Percentiles rank a stretch among this genome's conserved stretches.
phyloP scores from a whole-genome alignment of 148 eudicot genomes.

The Oxyria digyna region DNA sequence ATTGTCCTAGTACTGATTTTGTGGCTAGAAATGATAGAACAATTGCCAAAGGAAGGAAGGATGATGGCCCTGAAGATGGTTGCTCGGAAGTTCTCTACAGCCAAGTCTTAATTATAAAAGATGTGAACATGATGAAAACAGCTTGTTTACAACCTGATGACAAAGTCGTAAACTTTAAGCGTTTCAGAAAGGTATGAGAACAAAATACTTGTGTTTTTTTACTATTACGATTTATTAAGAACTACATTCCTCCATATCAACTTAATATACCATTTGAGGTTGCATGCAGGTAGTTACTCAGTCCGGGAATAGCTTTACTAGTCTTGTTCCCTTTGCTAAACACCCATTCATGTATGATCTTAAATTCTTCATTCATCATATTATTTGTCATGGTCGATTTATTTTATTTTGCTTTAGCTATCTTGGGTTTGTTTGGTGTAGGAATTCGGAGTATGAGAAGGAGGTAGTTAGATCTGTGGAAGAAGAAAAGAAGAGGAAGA shows the following conservation, averaged over 20 bases:
- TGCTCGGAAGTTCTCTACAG: constrained; percentile 65
- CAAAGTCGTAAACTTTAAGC: constrained; percentile 61
- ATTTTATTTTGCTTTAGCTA: neutral
- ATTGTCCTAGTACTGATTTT: constrained; percentile 14
- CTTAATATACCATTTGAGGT: neutral
- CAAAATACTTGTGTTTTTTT: neutral
- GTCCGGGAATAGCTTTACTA: constrained; percentile 75
- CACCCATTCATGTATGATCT: constrained; percentile 58
- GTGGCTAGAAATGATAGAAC: constrained; percentile 20
- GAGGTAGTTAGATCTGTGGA: constrained; percentile 49
- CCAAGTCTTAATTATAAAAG: constrained; percentile 60
- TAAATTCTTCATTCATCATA: neutral
- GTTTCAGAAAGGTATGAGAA: constrained; percentile 63
- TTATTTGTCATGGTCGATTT: neutral
- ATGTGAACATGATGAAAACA: constrained; percentile 20
- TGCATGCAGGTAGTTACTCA: constrained; percentile 35
- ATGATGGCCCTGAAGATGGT: constrained; percentile 38
- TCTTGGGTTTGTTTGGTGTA: constrained; percentile 14
- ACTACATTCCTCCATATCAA: neutral
- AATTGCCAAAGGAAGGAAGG: constrained; percentile 19
- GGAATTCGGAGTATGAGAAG: constrained; percentile 66
- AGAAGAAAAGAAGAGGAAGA: constrained; percentile 82
- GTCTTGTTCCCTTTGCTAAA: constrained; percentile 71
- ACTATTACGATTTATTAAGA: neutral
- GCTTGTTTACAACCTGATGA: constrained; percentile 19